Base-by-base conservation (phyloP, 2,329 filamentous ascomycete species). In the Hypoxylon sp. region DNA sequence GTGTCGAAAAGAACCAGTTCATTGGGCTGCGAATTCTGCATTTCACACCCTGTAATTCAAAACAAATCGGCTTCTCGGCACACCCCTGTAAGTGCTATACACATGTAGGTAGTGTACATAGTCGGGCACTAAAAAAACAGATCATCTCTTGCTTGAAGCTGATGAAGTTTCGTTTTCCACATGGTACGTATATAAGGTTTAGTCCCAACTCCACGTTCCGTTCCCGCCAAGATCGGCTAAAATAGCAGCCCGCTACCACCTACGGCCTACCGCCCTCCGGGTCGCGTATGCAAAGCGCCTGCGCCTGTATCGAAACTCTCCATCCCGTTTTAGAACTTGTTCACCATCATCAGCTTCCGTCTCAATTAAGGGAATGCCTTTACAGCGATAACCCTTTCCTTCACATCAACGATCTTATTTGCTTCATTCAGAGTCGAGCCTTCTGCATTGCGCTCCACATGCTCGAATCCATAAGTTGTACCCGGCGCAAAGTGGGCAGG, bases 161-260 rank as follows among this genome's bases (percentile, higher is more conserved):
- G n/a, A 44, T 22, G 20, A 40, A 44, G 48, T 59, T 51, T 56
- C 56, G 54, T 60, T 57, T 45, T 22, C 33, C 33, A 38, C 54
- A 32, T 11, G 30, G 30, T 16, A 30, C 28, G 33, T 30, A 44
- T 26, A 22, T 53, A 16, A 53, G 18, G 51, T 49, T 60, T 58
- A 54, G 40, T 49, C 44, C 32, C 32, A 40, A 48, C 49, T 58
- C 62, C 65, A 64, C 59, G 59, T 66, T 61, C 56, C 66, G 63
- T 55, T 66, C 59, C 59, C 60, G 59, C 48, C 46, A 64, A 42
- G 63, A 63, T 68, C 66, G 66, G 66, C 66, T 68, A 68, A 66
- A 68, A 61, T 66, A 64, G 52, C 24, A 57, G 16, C 56, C 56
- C 44, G 40, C 56, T 56, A 49, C 54, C 12, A 55, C 28, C 18